Base-by-base conservation (phyloP, 2,329 filamentous ascomycete species). In the Delphinella strobiligena region DNA sequence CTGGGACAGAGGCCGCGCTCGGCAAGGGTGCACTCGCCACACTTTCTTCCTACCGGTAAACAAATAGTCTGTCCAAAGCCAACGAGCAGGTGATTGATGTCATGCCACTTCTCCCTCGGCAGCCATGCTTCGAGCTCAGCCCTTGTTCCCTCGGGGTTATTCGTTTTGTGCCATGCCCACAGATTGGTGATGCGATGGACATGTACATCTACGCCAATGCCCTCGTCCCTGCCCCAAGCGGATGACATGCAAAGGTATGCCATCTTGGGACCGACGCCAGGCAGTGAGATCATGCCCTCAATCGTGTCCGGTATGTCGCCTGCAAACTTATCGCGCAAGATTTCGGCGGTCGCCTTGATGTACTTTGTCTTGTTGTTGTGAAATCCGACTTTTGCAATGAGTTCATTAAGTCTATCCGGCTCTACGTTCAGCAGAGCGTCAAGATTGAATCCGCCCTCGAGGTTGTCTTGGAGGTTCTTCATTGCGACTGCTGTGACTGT, bases 241-340 rank as follows among this genome's bases (percentile, higher is more conserved):
- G 81, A 81, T 34, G 79, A 81, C 66, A 94, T 75, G 56, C 82
- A 89, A 16, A 95, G 72, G 58, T 91, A 88, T 10, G 81, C 87
- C 88, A 95, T 95, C 63, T 95, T 95, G 19, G 88, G 88, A 0
- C 88, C 88, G 1, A 95, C 88, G 4, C 88, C 88, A 0, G 87
- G 87, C 0, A 94, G 71, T 2, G 76, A 74, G 37, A 79, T 78
- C 15, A 95, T 69, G 0, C 81, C 86, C 46, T 78, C 71, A 37
- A 89, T 76, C 0, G 80, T 82, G 45, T 80, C 69, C 1, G 88
- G 88, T 40, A 95, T 91, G 53, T 95, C 88, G 37, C 76, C 75
- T 43, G 66, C 57, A 61, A 75, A 84, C 38, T 75, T 59, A 52
- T 89, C 80, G 34, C 76, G 72, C 18, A 93, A 68, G 24, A 93